These are phyloP conservation scores for Cryptomeria japonica DNA, from an alignment of 75 land plant genomes.

Conservation along the genomic window DNA sequence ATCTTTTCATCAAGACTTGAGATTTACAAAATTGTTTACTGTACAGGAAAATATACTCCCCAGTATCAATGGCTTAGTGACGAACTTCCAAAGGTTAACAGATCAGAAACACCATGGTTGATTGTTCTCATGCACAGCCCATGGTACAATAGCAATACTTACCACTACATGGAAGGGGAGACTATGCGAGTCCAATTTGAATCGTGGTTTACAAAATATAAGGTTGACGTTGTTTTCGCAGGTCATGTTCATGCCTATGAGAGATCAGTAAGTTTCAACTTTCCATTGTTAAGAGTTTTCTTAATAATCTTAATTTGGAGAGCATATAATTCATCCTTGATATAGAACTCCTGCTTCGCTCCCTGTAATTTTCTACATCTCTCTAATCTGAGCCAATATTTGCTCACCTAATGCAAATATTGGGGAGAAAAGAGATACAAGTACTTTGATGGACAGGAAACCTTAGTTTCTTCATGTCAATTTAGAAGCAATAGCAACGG, in stretches of 20 bases:
- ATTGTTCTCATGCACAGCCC: constrained; percentile 90
- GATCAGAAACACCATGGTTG: constrained; percentile 92
- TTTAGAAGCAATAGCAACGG: background rate
- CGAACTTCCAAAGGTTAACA: constrained; percentile 68
- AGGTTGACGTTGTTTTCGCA: constrained; percentile 85
- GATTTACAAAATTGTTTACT: background rate
- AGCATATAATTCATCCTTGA: background rate
- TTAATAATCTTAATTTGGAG: background rate
- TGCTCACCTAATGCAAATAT: background rate
- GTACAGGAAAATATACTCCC: constrained; percentile 40
- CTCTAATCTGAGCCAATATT: background rate
- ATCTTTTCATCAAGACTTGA: background rate
- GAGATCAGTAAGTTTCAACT: constrained; percentile 70
- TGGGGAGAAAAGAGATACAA: background rate
- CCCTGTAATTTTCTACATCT: background rate
- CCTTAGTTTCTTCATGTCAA: background rate
- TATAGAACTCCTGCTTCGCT: background rate
- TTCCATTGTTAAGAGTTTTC: background rate
- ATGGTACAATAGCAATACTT: constrained; percentile 78
- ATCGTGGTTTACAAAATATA: constrained; percentile 52
- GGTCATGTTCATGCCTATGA: constrained; percentile 99
- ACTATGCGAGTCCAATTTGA: constrained; percentile 86
- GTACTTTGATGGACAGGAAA: background rate
- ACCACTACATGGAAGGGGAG: constrained; percentile 94
- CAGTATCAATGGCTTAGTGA: constrained; percentile 66